These are phyloP conservation scores for Lactifluus volemus DNA, from an alignment of 768 basidiomycete species.

Conservation along the genomic window DNA sequence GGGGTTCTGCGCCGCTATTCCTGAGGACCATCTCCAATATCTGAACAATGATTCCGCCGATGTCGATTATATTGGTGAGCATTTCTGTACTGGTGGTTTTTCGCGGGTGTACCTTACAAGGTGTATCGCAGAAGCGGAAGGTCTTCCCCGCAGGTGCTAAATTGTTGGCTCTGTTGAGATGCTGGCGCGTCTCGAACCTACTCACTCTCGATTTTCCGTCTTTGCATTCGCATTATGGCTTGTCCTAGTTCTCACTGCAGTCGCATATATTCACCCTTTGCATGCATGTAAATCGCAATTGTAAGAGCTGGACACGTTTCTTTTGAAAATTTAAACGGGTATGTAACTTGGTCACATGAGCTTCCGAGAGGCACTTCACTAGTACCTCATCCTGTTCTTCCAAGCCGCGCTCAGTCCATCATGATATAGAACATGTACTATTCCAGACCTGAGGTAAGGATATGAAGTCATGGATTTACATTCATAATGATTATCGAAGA, in stretches of 20 bases:
- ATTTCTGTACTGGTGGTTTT: not conserved
- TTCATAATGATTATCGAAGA: not conserved
- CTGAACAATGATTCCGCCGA: conserved; percentile 3
- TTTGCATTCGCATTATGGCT: not conserved
- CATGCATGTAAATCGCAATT: not conserved
- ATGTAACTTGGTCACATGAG: too few relatives aligned
- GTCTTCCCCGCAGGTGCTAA: conserved; percentile 10
- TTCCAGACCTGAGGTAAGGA: not conserved
- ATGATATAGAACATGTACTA: not conserved
- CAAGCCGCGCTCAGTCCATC: not conserved
- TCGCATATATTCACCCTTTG: not conserved
- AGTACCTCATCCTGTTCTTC: not conserved
- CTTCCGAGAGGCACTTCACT: too few relatives aligned
- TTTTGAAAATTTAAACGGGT: not conserved
- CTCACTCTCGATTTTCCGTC: not conserved
- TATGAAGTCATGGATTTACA: not conserved
- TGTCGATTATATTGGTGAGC: conserved; percentile 14
- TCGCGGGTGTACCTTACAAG: not conserved
- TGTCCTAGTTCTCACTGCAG: not conserved
- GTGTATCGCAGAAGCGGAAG: conserved; percentile 5
- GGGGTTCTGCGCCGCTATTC: conserved; percentile 16
- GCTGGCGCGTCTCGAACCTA: not conserved
- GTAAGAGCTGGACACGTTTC: not conserved
- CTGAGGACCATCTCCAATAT: not conserved
- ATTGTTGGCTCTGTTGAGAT: not conserved